A percentile compares a stretch with the other conserved stretches of the same genome.
Conservation (phyloP, 495 filamentous ascomycete species). For the Usnea hakonensis region DNA sequence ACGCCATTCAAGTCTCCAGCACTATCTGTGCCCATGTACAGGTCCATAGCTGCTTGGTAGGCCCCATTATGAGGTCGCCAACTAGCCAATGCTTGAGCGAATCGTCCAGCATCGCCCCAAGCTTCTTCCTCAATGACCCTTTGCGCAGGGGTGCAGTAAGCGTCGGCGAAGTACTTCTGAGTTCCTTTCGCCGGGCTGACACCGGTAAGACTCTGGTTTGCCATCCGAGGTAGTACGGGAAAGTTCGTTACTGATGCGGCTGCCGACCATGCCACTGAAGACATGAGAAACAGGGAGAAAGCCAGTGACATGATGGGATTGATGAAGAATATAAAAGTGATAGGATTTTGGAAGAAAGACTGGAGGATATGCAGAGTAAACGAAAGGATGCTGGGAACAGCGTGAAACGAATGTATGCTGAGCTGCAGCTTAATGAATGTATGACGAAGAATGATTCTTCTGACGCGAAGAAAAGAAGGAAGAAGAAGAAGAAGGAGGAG, state of each 20-base stretch:
- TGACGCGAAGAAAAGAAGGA: not conserved
- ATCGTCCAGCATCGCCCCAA: not conserved
- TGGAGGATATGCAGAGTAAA: not conserved
- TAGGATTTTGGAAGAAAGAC: not conserved
- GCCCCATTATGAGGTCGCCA: not conserved
- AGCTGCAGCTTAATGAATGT: not conserved
- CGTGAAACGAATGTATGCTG: not conserved
- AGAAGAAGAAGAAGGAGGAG: not conserved
- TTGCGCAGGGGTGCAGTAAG: not conserved
- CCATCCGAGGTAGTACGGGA: not conserved
- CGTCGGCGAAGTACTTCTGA: not conserved
- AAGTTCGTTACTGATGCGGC: not conserved
- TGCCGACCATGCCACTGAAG: not conserved
- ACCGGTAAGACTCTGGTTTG: not conserved
- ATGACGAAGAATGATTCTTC: not conserved
- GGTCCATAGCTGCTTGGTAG: conserved; percentile 7
- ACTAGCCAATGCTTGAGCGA: not conserved
- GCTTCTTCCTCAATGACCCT: not conserved
- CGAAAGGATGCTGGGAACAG: not conserved
- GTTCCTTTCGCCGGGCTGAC: not conserved
- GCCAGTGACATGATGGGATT: not conserved
- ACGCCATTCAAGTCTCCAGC: not conserved
- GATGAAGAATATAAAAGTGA: not conserved
- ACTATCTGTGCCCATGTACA: conserved; percentile 7
- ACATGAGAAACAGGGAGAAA: not conserved